A percentile compares a stretch with the other conserved stretches of the same genome.
These are phyloP conservation scores for Colletotrichum eleusines DNA, from an alignment of 2,329 filamentous ascomycete species.

Conservation along the genomic window DNA sequence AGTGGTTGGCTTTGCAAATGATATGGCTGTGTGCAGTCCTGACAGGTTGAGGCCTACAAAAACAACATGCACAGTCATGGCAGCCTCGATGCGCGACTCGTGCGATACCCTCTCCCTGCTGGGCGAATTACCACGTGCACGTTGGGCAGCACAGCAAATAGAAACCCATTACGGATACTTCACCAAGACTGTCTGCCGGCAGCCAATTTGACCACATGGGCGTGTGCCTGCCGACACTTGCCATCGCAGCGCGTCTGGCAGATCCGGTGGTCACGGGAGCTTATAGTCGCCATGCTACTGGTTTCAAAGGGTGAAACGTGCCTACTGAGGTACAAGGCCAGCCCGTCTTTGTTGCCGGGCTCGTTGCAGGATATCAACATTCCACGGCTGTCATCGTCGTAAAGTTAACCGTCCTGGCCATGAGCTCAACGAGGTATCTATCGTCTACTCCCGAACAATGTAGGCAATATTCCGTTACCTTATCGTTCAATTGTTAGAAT, in stretches of 20 bases:
- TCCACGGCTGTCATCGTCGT: background rate
- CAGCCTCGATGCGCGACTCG: background rate
- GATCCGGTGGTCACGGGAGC: background rate
- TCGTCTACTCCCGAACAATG: background rate
- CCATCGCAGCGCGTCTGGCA: background rate
- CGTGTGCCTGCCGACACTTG: background rate
- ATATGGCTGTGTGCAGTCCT: background rate
- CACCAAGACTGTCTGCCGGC: background rate
- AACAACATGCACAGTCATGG: background rate
- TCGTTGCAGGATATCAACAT: background rate
- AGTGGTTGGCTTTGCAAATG: no score
- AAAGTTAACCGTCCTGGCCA: background rate
- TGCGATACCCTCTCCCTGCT: background rate
- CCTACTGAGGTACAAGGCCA: background rate
- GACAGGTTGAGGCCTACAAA: background rate
- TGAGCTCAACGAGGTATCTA: background rate
- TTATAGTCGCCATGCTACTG: background rate
- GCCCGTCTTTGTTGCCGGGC: conserved; percentile 5
- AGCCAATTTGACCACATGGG: background rate
- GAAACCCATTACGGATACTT: background rate
- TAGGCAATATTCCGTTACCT: conserved; percentile 12
- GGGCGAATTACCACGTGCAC: background rate
- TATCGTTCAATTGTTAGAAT: conserved; percentile 13
- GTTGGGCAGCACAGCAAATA: background rate
- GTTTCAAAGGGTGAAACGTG: background rate